These are phyloP conservation scores for Hanseniaspora valbyensis DNA, from an alignment of 805 yeast genomes.

Conservation along the genomic window DNA sequence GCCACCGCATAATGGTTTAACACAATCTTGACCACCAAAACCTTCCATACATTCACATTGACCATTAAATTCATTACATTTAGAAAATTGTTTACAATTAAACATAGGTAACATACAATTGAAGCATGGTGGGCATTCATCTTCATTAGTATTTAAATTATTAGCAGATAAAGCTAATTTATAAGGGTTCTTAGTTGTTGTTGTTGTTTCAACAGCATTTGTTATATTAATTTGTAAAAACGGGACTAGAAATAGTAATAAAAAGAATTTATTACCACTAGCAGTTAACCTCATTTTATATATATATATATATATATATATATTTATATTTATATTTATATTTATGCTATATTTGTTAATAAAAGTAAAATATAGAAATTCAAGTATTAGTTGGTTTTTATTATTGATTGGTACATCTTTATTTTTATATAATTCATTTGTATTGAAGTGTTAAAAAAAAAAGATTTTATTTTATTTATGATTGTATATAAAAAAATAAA, in stretches of 20 bases:
- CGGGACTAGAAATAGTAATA: neutral
- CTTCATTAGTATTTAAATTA: conserved; percentile 20
- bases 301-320: neutral
- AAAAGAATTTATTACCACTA: neutral
- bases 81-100: conserved; percentile 79
- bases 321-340: too few relatives aligned
- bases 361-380: too few relatives aligned
- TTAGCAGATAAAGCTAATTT: neutral
- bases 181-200: neutral
- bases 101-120: conserved; percentile 88
- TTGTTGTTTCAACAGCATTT: too few relatives aligned
- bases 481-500: too few relatives aligned
- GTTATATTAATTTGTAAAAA: neutral
- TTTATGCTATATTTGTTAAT: too few relatives aligned
- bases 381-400: too few relatives aligned
- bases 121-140: conserved; percentile 80
- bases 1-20: conserved; percentile 78
- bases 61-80: conserved; percentile 81
- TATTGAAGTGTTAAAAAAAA: too few relatives aligned
- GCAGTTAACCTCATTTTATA: neutral
- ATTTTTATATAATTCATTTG: too few relatives aligned
- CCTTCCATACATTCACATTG: conserved; percentile 87
- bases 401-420: too few relatives aligned
- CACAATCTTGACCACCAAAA: conserved; percentile 88
- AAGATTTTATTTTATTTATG: too few relatives aligned